phyloP scores from a whole-genome alignment of 257 asterid genomes.

The Solanum medicagineum region DNA sequence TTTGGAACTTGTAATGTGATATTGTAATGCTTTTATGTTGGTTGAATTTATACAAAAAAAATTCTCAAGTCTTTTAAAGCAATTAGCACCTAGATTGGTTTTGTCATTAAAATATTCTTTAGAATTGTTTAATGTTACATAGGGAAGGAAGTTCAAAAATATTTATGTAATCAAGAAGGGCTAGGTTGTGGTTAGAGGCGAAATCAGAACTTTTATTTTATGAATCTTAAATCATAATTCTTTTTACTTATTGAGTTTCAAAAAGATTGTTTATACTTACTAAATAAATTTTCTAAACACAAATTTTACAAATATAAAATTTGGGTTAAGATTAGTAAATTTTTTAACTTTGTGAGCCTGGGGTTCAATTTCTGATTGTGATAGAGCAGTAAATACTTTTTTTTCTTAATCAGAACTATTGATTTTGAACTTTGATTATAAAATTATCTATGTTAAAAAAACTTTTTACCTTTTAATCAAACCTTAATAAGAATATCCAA shows the following conservation, averaged over 20 bases:
- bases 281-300: neutral
- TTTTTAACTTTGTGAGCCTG: no score
- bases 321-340: neutral
- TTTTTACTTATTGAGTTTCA: neutral
- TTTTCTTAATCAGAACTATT: neutral
- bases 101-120: neutral
- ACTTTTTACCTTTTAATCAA: fast-evolving
- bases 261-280: neutral
- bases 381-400: neutral
- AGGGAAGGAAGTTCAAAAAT: constrained; percentile 15
- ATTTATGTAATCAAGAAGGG: neutral
- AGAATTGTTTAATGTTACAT: neutral
- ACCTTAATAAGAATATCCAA: no score
- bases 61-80: neutral
- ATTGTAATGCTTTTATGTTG: neutral
- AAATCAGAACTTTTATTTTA: neutral
- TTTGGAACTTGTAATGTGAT: constrained; percentile 1
- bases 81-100: neutral
- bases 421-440: fast-evolving
- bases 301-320: neutral
- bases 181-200: neutral
- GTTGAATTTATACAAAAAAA: neutral
- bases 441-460: neutral
- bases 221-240: neutral
- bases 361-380: neutral